Evolutionary conservation across 2,329 filamentous ascomycete genomes (phyloP).

Genomic region (Xylaria sp.): DNA sequence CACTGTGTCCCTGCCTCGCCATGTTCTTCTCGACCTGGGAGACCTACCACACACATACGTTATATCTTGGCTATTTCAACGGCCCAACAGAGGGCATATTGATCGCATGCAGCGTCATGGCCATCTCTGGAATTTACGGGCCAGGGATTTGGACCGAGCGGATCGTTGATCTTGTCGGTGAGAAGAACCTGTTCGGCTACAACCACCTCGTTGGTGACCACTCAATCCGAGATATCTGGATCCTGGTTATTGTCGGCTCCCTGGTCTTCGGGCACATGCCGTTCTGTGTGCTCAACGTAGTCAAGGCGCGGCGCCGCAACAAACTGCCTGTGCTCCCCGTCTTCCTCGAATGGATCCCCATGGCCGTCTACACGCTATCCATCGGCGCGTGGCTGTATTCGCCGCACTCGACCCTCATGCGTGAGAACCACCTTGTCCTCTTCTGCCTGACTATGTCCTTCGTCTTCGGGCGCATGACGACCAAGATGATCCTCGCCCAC

Average conservation of each 20-base stretch:
- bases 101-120: conserved; percentile 87
- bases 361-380: conserved; percentile 80
- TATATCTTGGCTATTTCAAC: conserved; percentile 97
- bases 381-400: conserved; percentile 89
- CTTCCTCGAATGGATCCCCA: conserved; percentile 93
- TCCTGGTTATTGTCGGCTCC: conserved; percentile 72
- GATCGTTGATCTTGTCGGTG: conserved; percentile 74
- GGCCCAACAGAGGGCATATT: conserved; percentile 95
- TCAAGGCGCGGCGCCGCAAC: conserved; percentile 75
- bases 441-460: conserved; percentile 96
- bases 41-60: conserved; percentile 97
- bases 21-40: conserved; percentile 99
- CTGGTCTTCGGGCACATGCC: conserved; percentile 82
- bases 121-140: conserved; percentile 86
- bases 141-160: conserved; percentile 86
- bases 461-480: conserved; percentile 97
- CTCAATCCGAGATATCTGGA: conserved; percentile 89
- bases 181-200: conserved; percentile 61
- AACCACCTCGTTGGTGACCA: conserved; percentile 72
- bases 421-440: conserved; percentile 87
- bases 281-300: conserved; percentile 88
- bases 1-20: conserved; percentile 87
- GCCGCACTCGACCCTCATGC: conserved; percentile 82
- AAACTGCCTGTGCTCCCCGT: conserved; percentile 81
- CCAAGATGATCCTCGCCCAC: conserved; percentile 98